Evolutionary conservation across 352 stramenopile species (phyloP).

Genomic region (Pythium brachiatum): DNA sequence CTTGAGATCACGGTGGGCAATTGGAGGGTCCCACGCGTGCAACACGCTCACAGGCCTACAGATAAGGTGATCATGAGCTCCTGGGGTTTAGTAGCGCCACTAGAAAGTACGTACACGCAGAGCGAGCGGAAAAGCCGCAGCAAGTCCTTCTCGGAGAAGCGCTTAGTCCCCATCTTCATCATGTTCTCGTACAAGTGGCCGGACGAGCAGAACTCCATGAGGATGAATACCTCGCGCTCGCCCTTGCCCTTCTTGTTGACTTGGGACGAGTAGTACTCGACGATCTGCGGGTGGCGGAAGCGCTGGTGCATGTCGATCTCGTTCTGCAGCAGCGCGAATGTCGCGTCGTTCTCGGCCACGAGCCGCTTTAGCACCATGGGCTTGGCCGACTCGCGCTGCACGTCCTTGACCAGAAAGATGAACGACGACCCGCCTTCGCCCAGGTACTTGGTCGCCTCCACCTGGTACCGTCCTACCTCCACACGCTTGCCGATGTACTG

Average conservation of each 20-base stretch:
- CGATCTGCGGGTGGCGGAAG: constrained; percentile 61
- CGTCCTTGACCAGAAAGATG: constrained; percentile 80
- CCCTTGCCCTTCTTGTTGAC: constrained; percentile 30
- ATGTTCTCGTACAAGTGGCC: constrained; percentile 94
- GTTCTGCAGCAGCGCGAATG: constrained; percentile 54
- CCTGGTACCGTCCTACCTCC: constrained; percentile 55
- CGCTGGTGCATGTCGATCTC: constrained; percentile 77
- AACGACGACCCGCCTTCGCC: constrained; percentile 78
- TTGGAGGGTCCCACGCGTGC: constrained; percentile 80
- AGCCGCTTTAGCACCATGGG: constrained; percentile 75
- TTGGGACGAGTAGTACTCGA: constrained; percentile 65
- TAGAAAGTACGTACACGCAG: constrained; percentile 52
- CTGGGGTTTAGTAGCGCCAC: not conserved
- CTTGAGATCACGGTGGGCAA: constrained; percentile 97
- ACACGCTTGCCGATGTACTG: constrained; percentile 71
- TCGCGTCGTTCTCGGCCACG: constrained; percentile 65
- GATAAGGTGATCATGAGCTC: no score
- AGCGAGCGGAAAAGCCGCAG: constrained; percentile 59
- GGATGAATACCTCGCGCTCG: constrained; percentile 90
- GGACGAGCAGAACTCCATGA: constrained; percentile 96
- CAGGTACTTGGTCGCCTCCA: constrained; percentile 73
- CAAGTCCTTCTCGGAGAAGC: constrained; percentile 61
- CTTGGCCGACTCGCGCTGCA: constrained; percentile 27
- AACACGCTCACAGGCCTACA: constrained; percentile 56
- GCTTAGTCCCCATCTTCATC: constrained; percentile 77